Evolutionary conservation across 2,329 filamentous ascomycete genomes (phyloP).

Genomic region (Macrophomina tecta): DNA sequence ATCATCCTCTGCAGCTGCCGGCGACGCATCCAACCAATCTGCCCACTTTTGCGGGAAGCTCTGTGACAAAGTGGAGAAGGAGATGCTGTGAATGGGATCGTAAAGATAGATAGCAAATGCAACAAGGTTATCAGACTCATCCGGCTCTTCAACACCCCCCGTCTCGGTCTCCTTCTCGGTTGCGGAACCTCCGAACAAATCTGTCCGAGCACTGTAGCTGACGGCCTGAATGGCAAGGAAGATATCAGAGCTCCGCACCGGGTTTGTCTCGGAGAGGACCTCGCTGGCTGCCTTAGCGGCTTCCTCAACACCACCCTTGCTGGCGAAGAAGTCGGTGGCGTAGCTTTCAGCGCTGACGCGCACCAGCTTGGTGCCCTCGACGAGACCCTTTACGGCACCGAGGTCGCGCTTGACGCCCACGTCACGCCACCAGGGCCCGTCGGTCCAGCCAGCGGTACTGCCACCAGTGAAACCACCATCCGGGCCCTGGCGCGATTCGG

Average conservation of each 20-base stretch:
- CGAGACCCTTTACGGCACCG: constrained; percentile 77
- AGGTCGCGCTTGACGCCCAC: constrained; percentile 73
- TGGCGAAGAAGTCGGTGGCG: constrained; percentile 80
- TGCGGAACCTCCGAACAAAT: constrained; percentile 69
- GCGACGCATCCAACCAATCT: constrained; percentile 78
- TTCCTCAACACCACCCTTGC: constrained; percentile 77
- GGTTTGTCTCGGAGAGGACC: constrained; percentile 81
- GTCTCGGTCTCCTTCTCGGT: constrained; percentile 64
- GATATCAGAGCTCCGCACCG: constrained; percentile 89
- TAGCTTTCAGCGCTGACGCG: constrained; percentile 89
- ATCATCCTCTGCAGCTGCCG: constrained; percentile 53
- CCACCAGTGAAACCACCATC: constrained; percentile 61
- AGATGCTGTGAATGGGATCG: constrained; percentile 90
- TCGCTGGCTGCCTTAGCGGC: constrained; percentile 82
- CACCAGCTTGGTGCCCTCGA: constrained; percentile 89
- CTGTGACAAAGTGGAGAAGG: constrained; percentile 84
- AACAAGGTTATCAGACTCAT: constrained; percentile 69
- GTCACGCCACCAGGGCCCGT: constrained; percentile 96
- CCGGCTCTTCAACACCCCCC: constrained; percentile 57
- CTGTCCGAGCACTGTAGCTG: constrained; percentile 64
- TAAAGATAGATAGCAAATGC: constrained; percentile 79
- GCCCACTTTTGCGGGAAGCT: constrained; percentile 84
- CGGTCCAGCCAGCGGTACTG: constrained; percentile 74
- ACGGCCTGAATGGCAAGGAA: constrained; percentile 96
- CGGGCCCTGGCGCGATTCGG: constrained; percentile 75